Evolutionary conservation across 352 stramenopile genomes (phyloP), one percentile per base, ranked within the genome.

Genomic region (Pythium phragmiticola): DNA sequence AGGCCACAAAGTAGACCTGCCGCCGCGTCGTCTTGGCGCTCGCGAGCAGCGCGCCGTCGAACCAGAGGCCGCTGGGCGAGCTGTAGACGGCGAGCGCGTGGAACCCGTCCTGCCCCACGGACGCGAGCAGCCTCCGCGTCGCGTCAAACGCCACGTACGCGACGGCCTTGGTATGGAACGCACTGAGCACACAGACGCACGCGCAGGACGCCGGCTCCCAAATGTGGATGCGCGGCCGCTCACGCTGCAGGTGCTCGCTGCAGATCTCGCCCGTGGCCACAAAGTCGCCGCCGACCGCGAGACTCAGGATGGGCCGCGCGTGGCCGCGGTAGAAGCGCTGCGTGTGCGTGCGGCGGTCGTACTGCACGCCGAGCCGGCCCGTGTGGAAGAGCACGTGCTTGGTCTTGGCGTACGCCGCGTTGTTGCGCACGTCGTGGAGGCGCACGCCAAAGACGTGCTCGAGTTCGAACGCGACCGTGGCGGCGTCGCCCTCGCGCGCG

Each of bases 201-300:
- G 71, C 68, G 37, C 82, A 89, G 3, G 80, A 82, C 9, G 80
- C 72, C 16, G 80, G 80, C 48, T 92, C 84, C 84, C 84, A 93
- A 2, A 94, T 63, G 47, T 94, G 84, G 11, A 94, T 84, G 1
- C 77, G 77, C 16, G 84, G 84, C 1, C 71, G 65, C 52, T 92
- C 84, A 19, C 73, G 66, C 49, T 78, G 65, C 36, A 84, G 71
- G 50, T 76, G 79, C 39, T 86, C 70, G 17, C 65, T 68, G 48
- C 81, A 90, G 33, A 92, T 88, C 66, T 94, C 84, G 6, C 84
- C 84, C 0, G 82, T 91, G 12, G 84, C 84, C 7, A 92, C 66
- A 26, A 89, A 80, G 17, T 68, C 69, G 37, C 84, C 84, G 39
- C 85, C 82, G 7, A 72, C 60, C 5, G 73, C 68, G 7, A 92